Evolutionary conservation across 306 rosid genomes (phyloP).

Genomic region (barrel medic (Medicago truncatula)): MtrunA17r5.0-ANR NC_053049.1:39645001-39645500

Average conservation of each 20-base stretch:
- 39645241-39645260: too few relatives aligned
- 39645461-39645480: too few relatives aligned
- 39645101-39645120: slow-evolving; percentile 10
- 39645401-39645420: background rate
- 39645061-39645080: slow-evolving; percentile 39
- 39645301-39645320: background rate
- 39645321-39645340: background rate
- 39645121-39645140: slow-evolving; percentile 10
- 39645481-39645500: too few relatives aligned
- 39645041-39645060: background rate
- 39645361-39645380: background rate
- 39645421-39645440: background rate
- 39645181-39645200: background rate
- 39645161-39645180: background rate
- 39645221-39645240: background rate
- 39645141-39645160: background rate
- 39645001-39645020: slow-evolving; percentile 90
- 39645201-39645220: background rate
- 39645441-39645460: background rate
- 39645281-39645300: background rate
- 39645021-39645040: slow-evolving; percentile 74
- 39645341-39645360: background rate
- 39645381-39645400: background rate
- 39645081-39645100: slow-evolving; percentile 15
- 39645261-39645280: background rate